Percentiles rank a stretch among this genome's conserved stretches.
These are phyloP conservation scores for Gaeumannomyces sp. DNA, from an alignment of 2,329 filamentous ascomycete species.

Conservation along the genomic window DNA sequence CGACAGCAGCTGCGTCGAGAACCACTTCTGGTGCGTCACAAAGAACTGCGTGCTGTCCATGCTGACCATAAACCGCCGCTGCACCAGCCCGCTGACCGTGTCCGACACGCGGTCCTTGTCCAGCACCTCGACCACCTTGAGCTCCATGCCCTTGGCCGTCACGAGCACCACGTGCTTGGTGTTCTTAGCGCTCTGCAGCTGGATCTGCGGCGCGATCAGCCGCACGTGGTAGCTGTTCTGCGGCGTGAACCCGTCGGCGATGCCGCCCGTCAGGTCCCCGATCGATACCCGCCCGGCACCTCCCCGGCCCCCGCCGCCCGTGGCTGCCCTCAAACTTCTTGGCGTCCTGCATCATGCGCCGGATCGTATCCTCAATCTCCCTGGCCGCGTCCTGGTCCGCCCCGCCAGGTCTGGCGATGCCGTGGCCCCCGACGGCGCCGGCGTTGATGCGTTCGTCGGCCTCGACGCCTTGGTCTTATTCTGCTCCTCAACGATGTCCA, in stretches of 20 bases:
- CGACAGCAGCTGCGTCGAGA: slow-evolving; percentile 75
- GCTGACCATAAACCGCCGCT: slow-evolving; percentile 85
- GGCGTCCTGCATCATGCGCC: slow-evolving; percentile 77
- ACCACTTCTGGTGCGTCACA: slow-evolving; percentile 88
- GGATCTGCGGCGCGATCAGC: slow-evolving; percentile 94
- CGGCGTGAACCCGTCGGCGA: slow-evolving; percentile 80
- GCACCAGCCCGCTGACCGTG: slow-evolving; percentile 88
- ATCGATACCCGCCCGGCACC: slow-evolving; percentile 36
- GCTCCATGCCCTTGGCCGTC: slow-evolving; percentile 94
- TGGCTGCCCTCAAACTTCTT: slow-evolving; percentile 52
- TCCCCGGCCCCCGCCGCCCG: slow-evolving; percentile 18
- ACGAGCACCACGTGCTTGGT: slow-evolving; percentile 94
- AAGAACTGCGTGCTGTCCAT: slow-evolving; percentile 99
- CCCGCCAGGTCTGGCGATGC: slow-evolving; percentile 30
- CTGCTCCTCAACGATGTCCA: slow-evolving; percentile 96
- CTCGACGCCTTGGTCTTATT: slow-evolving; percentile 56
- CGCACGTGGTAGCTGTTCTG: slow-evolving; percentile 94
- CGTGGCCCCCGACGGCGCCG: slow-evolving; percentile 6
- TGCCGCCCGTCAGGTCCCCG: slow-evolving; percentile 64
- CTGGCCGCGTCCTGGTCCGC: slow-evolving; percentile 52
- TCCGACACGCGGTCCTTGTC: slow-evolving; percentile 91
- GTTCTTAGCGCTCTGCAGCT: slow-evolving; percentile 97
- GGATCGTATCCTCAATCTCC: slow-evolving; percentile 77
- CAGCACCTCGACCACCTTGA: slow-evolving; percentile 97
- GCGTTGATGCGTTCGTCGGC: slow-evolving; percentile 12